Evolutionary conservation across 1,284 basidiomycete species (phyloP).

Genomic region (Mycosarcoma mackinlayi): DNA sequence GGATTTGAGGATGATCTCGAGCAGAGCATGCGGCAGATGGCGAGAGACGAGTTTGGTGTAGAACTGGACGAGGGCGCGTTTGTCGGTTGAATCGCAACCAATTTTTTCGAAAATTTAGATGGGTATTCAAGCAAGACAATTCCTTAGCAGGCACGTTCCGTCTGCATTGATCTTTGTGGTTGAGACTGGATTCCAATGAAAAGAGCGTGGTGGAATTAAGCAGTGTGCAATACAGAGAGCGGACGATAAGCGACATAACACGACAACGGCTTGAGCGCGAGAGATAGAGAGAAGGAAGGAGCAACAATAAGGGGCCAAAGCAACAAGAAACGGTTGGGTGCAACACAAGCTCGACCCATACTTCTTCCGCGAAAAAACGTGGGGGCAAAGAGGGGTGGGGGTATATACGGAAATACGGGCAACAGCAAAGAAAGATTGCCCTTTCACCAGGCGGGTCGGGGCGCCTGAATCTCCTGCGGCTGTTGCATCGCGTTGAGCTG

Average conservation of each 20-base stretch:
- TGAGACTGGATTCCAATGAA: not conserved
- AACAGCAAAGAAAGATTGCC: not conserved
- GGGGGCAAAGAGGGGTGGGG: not conserved
- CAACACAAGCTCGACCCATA: not conserved
- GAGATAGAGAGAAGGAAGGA: not conserved
- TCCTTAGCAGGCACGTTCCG: too few species aligned
- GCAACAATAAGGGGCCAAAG: too few species aligned
- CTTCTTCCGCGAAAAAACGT: too few species aligned
- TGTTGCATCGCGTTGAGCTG: constrained; percentile 26
- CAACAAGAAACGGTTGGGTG: not conserved
- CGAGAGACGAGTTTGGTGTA: constrained; percentile 58
- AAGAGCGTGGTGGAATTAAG: not conserved
- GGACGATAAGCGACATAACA: not conserved
- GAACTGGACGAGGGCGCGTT: constrained; percentile 60
- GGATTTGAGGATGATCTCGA: constrained; percentile 65
- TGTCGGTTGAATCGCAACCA: constrained; percentile 23
- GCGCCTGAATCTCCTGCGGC: constrained; percentile 41
- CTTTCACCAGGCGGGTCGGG: constrained; percentile 33
- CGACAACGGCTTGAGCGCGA: not conserved
- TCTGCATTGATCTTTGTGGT: not conserved
- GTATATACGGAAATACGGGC: not conserved
- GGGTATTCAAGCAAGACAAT: not conserved
- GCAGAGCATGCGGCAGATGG: constrained; percentile 57
- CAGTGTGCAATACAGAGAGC: not conserved
- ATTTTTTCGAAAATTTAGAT: too few species aligned